These are phyloP conservation scores for Rosellinia necatrix DNA, from an alignment of 2,329 filamentous ascomycete species.

Conservation along the genomic window DNA sequence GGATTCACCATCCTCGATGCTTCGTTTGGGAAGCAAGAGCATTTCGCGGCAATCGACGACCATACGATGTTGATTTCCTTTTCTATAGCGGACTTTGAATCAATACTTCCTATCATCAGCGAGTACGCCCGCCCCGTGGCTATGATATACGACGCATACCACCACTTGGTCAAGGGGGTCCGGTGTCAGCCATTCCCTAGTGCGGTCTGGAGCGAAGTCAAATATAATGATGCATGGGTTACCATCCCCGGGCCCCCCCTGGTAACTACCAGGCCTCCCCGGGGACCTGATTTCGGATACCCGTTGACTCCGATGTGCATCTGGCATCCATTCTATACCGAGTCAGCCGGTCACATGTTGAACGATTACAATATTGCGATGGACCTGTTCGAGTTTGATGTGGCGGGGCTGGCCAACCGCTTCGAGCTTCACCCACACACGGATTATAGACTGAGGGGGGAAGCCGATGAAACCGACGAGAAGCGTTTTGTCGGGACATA, in stretches of 20 bases:
- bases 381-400: constrained; percentile 12
- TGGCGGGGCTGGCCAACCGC: constrained; percentile 1
- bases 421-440: constrained; percentile 13
- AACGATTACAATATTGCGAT: constrained; percentile 11
- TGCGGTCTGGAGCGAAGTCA: constrained; percentile 17
- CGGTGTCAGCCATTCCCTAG: background rate
- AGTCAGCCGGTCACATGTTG: constrained; percentile 15
- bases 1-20: constrained; percentile 13
- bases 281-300: background rate
- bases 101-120: constrained; percentile 14
- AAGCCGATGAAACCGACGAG: background rate
- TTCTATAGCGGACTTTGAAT: constrained; percentile 9
- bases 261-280: background rate
- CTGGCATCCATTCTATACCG: constrained; percentile 16
- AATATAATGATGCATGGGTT: constrained; percentile 7
- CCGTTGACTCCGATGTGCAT: background rate
- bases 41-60: constrained; percentile 16
- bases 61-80: constrained; percentile 22
- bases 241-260: constrained; percentile 17
- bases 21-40: constrained; percentile 9
- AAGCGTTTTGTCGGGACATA: constrained; percentile 2
- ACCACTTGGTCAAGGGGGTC: constrained; percentile 1
- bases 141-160: constrained; percentile 19
- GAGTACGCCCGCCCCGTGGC: constrained; percentile 22
- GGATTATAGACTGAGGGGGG: background rate